phyloP scores from a whole-genome alignment of 139 green algal genomes.

The Haematococcus lacustris region DNA sequence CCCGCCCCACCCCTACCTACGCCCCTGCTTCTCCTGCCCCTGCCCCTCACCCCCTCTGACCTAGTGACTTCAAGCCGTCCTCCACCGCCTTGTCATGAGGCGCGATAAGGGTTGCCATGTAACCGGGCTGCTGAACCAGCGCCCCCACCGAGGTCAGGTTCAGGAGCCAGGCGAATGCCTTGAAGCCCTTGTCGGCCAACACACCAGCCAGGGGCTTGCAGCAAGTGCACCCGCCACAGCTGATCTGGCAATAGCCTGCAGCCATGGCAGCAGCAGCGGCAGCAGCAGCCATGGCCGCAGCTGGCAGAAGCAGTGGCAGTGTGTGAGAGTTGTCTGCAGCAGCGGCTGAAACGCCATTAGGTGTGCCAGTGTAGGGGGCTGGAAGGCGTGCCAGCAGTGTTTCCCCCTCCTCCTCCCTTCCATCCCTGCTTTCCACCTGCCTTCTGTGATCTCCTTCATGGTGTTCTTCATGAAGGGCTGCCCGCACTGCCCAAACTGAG shows the following conservation, averaged over 20 bases:
- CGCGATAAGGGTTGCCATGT: constrained; percentile 24
- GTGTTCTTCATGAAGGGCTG: constrained; percentile 19
- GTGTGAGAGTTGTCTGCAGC: background rate
- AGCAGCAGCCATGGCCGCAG: too few species aligned
- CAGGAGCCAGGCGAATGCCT: constrained; percentile 27
- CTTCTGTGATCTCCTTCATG: constrained; percentile 14
- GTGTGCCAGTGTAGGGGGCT: background rate
- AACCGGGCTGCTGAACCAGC: constrained; percentile 5
- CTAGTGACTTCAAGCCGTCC: constrained; percentile 7
- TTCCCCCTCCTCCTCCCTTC: background rate
- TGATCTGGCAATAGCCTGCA: constrained; percentile 41
- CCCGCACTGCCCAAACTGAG: constrained; percentile 5
- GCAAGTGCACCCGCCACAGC: constrained; percentile 30
- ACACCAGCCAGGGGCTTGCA: constrained; percentile 20
- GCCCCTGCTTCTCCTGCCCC: too few species aligned
- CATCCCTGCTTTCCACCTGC: background rate
- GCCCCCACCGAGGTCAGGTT: constrained; percentile 1
- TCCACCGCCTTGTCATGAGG: constrained; percentile 24
- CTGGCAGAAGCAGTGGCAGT: too few species aligned
- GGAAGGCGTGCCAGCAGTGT: background rate
- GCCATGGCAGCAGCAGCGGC: background rate
- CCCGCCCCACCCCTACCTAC: too few species aligned
- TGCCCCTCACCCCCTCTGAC: too few species aligned
- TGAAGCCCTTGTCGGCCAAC: constrained; percentile 15
- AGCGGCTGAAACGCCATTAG: too few species aligned